Conservation (phyloP, 2,329 filamentous ascomycete genomes). For the Ceratocystis smalleyi region DNA sequence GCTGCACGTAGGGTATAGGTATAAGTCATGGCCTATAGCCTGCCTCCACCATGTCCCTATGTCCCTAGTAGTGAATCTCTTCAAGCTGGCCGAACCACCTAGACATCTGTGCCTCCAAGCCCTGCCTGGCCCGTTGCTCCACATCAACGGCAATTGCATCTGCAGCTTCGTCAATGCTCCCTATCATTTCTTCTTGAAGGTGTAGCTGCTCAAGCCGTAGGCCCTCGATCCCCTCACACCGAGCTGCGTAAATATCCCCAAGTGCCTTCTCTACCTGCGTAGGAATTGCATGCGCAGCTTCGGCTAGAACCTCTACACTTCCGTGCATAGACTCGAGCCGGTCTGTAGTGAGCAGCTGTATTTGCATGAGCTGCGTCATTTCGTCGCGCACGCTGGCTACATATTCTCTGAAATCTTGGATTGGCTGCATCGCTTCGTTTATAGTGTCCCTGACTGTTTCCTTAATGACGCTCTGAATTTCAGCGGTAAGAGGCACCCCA, state of each 20-base stretch:
- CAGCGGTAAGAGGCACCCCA: background rate
- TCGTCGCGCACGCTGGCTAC: background rate
- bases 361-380: background rate
- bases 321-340: background rate
- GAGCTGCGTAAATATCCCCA: background rate
- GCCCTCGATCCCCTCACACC: background rate
- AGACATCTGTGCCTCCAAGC: background rate
- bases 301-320: background rate
- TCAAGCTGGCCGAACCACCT: background rate
- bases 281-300: background rate
- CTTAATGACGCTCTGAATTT: background rate
- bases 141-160: background rate
- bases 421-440: constrained; percentile 1
- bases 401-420: background rate
- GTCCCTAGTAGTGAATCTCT: background rate
- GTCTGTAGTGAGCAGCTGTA: background rate
- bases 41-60: background rate
- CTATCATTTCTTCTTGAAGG: background rate
- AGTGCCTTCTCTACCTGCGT: background rate
- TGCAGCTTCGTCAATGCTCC: background rate
- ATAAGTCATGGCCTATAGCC: background rate
- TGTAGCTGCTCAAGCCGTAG: constrained; percentile 1
- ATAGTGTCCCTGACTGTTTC: background rate
- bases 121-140: background rate
- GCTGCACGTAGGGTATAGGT: background rate